Conservation (phyloP, 345 rosid genomes). For the Cardamine chenopodiifolia region DNA sequence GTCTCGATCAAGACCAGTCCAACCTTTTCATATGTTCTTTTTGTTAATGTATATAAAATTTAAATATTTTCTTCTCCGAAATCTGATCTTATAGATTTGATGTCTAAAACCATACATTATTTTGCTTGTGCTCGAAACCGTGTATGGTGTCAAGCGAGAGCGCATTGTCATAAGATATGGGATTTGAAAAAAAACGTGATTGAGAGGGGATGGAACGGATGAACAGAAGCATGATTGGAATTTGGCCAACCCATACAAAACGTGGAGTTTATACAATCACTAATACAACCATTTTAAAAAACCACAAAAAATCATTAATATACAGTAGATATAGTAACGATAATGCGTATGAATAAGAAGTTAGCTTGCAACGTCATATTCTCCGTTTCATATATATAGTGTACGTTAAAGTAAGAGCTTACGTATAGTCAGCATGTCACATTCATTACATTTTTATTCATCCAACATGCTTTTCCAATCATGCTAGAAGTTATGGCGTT, state of each 20-base stretch:
- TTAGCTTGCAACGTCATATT: conserved; percentile 34
- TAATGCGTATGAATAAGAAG: conserved; percentile 24
- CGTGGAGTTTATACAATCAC: conserved; percentile 16
- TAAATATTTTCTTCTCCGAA: background rate
- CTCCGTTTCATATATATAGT: conserved; percentile 14
- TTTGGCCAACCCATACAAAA: conserved; percentile 2
- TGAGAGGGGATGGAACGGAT: conserved; percentile 9
- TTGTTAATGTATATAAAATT: background rate
- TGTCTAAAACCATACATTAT: background rate
- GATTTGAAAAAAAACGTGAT: background rate
- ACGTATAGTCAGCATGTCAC: conserved; percentile 37
- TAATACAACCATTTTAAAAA: background rate
- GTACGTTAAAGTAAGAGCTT: conserved; percentile 43
- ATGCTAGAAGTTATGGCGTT: conserved; percentile 26
- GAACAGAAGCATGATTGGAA: conserved; percentile 6
- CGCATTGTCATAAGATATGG: background rate
- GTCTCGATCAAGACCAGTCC: background rate
- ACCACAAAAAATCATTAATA: background rate
- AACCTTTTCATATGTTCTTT: background rate
- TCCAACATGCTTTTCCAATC: conserved; percentile 35
- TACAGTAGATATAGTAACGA: conserved; percentile 3
- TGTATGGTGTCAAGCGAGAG: background rate
- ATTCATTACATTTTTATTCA: conserved; percentile 29
- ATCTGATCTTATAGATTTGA: background rate
- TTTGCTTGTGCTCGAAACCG: background rate